Evolutionary conservation across 495 filamentous ascomycete genomes (phyloP).

Genomic region (Aspergillus cavernicola): DNA sequence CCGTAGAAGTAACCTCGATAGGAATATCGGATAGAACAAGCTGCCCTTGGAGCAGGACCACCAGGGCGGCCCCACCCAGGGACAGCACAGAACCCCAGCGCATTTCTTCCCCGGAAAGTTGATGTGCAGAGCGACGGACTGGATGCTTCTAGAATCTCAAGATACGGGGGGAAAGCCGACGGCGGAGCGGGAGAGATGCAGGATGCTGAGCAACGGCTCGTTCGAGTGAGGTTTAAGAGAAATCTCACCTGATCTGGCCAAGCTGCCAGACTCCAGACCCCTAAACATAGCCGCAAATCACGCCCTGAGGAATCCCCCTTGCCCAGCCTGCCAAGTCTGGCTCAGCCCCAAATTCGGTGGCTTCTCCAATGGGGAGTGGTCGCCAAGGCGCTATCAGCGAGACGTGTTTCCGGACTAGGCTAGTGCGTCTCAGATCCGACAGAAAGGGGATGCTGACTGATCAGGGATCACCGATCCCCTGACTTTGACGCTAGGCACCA

Average conservation of each 20-base stretch:
- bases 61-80: constrained; percentile 16
- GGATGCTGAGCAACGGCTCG: not conserved
- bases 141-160: not conserved
- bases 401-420: no score
- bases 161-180: not conserved
- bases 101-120: constrained; percentile 12
- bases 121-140: not conserved
- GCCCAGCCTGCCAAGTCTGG: constrained; percentile 6
- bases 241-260: constrained; percentile 2
- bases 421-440: no score
- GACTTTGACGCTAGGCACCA: not conserved
- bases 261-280: constrained; percentile 6
- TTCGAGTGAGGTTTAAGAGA: constrained; percentile 6
- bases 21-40: constrained; percentile 13
- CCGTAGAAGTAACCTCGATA: constrained; percentile 10
- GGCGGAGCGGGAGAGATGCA: not conserved
- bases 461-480: not conserved
- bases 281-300: constrained; percentile 18
- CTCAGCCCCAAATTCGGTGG: constrained; percentile 10
- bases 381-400: no score
- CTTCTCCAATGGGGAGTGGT: no score
- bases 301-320: not conserved
- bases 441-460: no score
- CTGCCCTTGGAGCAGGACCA: constrained; percentile 15
- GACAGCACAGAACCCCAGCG: constrained; percentile 9